Evolutionary conservation across 768 basidiomycete species (phyloP), one percentile per base, ranked within the genome.

Genomic region (Fomitopsis serialis): DNA sequence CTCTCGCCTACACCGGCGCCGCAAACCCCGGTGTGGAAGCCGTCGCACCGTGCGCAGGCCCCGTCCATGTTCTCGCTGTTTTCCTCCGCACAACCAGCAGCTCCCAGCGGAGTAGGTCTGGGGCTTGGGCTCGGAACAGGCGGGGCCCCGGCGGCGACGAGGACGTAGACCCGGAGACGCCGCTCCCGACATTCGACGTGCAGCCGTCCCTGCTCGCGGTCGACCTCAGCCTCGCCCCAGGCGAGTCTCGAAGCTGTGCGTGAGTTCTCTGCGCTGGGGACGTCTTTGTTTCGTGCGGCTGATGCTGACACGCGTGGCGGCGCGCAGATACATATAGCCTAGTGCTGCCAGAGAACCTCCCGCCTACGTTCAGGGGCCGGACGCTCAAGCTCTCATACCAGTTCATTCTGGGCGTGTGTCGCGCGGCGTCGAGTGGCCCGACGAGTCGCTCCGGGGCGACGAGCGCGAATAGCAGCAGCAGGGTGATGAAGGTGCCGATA

Each of bases 401-500:
- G 58, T 79, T 99, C 12, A 76, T 89, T n/a, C 78, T 98, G 1
- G 94, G 94, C 1, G 85, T 90, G 0, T 95, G 88, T 68, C 79
- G 90, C 12, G 82, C 87, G 35, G 59, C 61, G 60, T 52, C 59
- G 48, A 66, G 90, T 13, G 81, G 70, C 54, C 40, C 59, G 12
- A 46, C 43, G 12, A 27, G 48, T 1, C 43, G 56, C 22, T 29
- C 55, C 6, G 54, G 55, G 24, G 44, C 57, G 24, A 29, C 58
- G 12, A 55, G 54, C 23, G 63, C 66, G 12, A 78, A 74, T 57
- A 81, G 80, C 61, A 74, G 75, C 52, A 88, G 89, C 68, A 73
- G 84, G 32, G 80, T 94, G 2, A 91, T 96, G 87, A 89, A 88
- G 48, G 87, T 98, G 1, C 96, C 96, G 0, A 86, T 99, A 43